These are phyloP conservation scores for Penicillium goetzii DNA, from an alignment of 495 filamentous ascomycete species.

Conservation along the genomic window DNA sequence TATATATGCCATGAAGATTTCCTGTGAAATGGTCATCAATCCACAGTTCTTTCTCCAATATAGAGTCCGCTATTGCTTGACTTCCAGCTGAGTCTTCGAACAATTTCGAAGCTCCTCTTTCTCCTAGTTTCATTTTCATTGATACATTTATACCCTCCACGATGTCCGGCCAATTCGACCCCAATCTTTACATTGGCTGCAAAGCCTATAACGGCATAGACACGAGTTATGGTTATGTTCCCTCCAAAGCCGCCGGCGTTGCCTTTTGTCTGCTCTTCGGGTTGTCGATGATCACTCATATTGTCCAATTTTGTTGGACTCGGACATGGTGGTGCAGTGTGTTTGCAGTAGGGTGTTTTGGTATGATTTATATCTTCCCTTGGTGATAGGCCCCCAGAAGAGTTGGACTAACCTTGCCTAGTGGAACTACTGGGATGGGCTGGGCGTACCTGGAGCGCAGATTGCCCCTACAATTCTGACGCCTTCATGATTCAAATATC, in stretches of 20 bases:
- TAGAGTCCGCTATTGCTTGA: neutral
- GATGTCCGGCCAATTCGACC: neutral
- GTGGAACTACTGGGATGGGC: conserved; percentile 64
- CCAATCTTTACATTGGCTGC: conserved; percentile 27
- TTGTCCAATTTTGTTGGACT: conserved; percentile 51
- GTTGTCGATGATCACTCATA: conserved; percentile 54
- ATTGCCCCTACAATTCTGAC: conserved; percentile 57
- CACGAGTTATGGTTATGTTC: conserved; percentile 59
- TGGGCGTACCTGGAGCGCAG: conserved; percentile 56
- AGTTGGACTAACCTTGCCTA: conserved; percentile 21
- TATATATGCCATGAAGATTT: neutral
- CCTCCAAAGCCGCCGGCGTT: conserved; percentile 57
- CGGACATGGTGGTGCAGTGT: conserved; percentile 58
- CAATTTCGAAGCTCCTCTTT: neutral
- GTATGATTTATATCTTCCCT: conserved; percentile 33
- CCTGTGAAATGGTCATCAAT: neutral
- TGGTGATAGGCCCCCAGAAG: neutral
- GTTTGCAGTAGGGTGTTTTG: conserved; percentile 53
- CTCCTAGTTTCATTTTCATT: neutral
- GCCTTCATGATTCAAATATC: conserved; percentile 65
- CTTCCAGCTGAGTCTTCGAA: neutral
- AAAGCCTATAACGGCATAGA: conserved; percentile 32
- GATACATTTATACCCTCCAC: neutral
- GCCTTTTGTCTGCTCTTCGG: conserved; percentile 57
- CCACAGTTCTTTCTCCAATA: neutral